Evolutionary conservation across 371 early-diverging fungal species (phyloP), one percentile per base, ranked within the genome.

Genomic region (Coemansia sp.): DNA sequence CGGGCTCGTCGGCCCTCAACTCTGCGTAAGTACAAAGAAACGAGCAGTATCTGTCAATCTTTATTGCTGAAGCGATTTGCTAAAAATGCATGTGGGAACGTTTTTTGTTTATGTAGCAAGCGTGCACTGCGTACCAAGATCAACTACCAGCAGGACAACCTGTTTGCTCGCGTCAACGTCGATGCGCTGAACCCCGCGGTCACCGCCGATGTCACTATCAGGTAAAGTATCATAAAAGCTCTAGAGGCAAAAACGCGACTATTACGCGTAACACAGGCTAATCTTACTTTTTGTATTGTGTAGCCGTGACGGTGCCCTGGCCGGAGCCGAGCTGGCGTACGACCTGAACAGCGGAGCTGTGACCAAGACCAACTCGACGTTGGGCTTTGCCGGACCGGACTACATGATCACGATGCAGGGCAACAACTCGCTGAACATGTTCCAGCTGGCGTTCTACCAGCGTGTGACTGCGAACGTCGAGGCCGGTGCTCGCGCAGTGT

Each of bases 401-500:
- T 95, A 94, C 86, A 79, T 88, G 65, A 87, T 95, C 66, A 87
- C 94, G 68, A 82, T 97, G 61, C 92, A 92, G 75, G 92, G 93
- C 68, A 79, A 81, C 75, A 86, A 86, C 83, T 82, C 84, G 68
- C 83, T 92, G 80, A 83, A 82, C 81, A 71, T 84, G 67, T 90
- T 90, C 84, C 82, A 95, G 70, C 93, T 94, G 65, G 90, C 95
- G 31, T 95, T 94, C 92, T 94, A 89, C 89, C 99, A 98, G 86
- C 90, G 91, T 68, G 92, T 97, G 81, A 90, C 84, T 81, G 69
- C 85, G 66, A 89, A 89, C 60, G 84, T 84, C 81, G 97, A 98
- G 85, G 95, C 94, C 67, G 97, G 94, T 75, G 78, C 77, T 26
- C 90, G 91, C 81, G 95, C 97, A 64, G 81, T 89, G 72, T 97